Evolutionary conservation across 495 filamentous ascomycete species (phyloP).

Genomic region (Neurospora sp.): DNA sequence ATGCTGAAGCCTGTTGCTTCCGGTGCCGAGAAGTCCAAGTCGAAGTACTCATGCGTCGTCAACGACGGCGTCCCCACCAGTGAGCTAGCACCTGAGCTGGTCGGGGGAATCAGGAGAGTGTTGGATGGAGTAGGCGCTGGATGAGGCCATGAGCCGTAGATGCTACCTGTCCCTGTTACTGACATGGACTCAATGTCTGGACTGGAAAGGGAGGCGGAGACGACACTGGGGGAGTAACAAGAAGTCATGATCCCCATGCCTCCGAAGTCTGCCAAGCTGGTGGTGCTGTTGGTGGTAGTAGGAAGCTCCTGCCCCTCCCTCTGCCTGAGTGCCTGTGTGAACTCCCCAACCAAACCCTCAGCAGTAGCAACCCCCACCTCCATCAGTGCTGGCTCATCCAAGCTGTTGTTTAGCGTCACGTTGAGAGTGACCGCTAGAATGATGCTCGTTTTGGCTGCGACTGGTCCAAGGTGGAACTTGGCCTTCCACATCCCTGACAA

Average conservation of each 20-base stretch:
- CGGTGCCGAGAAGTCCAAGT: too few relatives aligned
- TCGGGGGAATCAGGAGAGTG: neutral
- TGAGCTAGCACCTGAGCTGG: neutral
- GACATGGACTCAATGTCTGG: neutral
- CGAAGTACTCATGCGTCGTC: neutral
- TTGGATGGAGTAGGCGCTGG: neutral
- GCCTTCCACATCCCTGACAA: slow-evolving; percentile 3
- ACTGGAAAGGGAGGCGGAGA: neutral
- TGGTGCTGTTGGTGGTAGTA: too few relatives aligned
- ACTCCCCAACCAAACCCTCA: slow-evolving; percentile 2
- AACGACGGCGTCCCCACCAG: neutral
- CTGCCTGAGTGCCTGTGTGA: too few relatives aligned
- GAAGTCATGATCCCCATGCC: neutral
- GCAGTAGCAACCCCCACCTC: slow-evolving; percentile 3
- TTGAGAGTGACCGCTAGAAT: slow-evolving; percentile 1
- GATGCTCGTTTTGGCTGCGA: slow-evolving; percentile 6
- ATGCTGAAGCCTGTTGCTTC: too few relatives aligned
- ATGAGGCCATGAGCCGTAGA: too few relatives aligned
- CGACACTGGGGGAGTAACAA: neutral
- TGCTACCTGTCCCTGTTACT: too few relatives aligned
- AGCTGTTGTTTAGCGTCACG: neutral
- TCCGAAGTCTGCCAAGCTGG: too few relatives aligned
- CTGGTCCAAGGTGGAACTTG: slow-evolving; percentile 8
- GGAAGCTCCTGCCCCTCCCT: too few relatives aligned
- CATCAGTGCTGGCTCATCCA: neutral